Percentiles rank a stretch among this genome's conserved stretches.
Evolutionary conservation across 2,329 filamentous ascomycete genomes (phyloP).

Genomic region (Colletotrichum higginsianum): DNA sequence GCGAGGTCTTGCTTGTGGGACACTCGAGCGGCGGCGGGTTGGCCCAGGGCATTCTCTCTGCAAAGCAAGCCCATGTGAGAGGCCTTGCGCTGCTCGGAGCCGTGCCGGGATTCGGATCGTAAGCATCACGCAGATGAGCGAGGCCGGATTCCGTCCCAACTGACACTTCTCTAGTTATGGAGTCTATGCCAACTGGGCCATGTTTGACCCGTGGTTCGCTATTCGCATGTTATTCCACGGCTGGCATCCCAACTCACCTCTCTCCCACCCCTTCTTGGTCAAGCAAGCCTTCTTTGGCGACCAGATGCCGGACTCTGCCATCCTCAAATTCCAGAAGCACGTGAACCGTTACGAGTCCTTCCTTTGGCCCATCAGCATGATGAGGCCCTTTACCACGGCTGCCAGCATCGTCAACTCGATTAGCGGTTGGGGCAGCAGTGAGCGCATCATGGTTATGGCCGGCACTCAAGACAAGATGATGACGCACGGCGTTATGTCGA

Average conservation of each 20-base stretch:
- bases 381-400: conserved; percentile 59
- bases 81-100: conserved; percentile 63
- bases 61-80: conserved; percentile 56
- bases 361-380: conserved; percentile 66
- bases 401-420: conserved; percentile 57
- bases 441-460: conserved; percentile 57
- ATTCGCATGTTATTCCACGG: conserved; percentile 62
- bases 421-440: conserved; percentile 46
- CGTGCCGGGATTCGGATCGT: conserved; percentile 65
- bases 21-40: conserved; percentile 68
- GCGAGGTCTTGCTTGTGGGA: conserved; percentile 61
- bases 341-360: conserved; percentile 67
- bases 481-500: conserved; percentile 53
- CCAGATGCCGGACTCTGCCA: conserved; percentile 55
- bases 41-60: conserved; percentile 63
- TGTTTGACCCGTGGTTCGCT: conserved; percentile 63
- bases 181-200: conserved; percentile 63
- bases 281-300: conserved; percentile 66
- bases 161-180: conserved; percentile 46
- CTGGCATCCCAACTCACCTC: conserved; percentile 65
- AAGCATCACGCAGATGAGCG: conserved; percentile 43
- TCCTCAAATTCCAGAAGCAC: conserved; percentile 59
- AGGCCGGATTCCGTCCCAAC: neutral
- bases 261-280: conserved; percentile 65
- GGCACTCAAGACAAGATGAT: conserved; percentile 60